A percentile compares a stretch with the other conserved stretches of the same genome.
Conservation (phyloP, 2,329 filamentous ascomycete genomes). For the Pseudogymnoascus sp. region DNA sequence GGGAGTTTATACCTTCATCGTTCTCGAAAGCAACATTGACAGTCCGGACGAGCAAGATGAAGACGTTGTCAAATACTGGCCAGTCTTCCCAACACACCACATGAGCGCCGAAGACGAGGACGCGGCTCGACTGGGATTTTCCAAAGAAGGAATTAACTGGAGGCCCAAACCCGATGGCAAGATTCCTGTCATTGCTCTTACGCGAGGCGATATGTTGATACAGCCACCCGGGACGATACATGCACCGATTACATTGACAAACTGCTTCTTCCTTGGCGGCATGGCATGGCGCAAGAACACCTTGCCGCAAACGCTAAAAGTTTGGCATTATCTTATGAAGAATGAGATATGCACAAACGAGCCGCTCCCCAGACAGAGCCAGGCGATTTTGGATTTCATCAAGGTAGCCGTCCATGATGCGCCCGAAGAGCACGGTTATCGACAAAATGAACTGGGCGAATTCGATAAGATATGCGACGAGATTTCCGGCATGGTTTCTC, state of each 20-base stretch:
- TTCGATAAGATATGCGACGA: neutral
- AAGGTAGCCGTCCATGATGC: neutral
- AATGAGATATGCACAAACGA: slow-evolving; percentile 11
- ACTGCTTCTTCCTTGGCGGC: slow-evolving; percentile 9
- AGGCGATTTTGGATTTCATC: slow-evolving; percentile 5
- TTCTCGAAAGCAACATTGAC: slow-evolving; percentile 4
- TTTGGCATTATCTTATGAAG: slow-evolving; percentile 8
- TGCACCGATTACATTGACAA: slow-evolving; percentile 10
- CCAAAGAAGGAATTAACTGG: slow-evolving; percentile 7
- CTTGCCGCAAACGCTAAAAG: neutral
- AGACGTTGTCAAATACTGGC: slow-evolving; percentile 13
- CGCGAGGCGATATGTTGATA: slow-evolving; percentile 9
- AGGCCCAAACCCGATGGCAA: slow-evolving; percentile 3
- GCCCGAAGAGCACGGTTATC: neutral
- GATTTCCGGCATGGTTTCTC: neutral
- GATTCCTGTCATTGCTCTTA: slow-evolving; percentile 9
- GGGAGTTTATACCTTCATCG: slow-evolving; percentile 9
- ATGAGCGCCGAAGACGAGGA: neutral
- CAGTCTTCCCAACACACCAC: slow-evolving; percentile 4
- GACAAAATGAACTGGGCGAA: neutral
- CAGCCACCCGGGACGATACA: slow-evolving; percentile 10
- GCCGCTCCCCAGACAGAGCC: slow-evolving; percentile 3
- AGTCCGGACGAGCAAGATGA: neutral
- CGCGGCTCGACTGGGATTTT: neutral
- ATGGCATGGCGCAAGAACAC: slow-evolving; percentile 7